Evolutionary conservation across 1,284 basidiomycete genomes (phyloP), one percentile per base, ranked within the genome.

Genomic region (Moesziomyces sp.): DNA sequence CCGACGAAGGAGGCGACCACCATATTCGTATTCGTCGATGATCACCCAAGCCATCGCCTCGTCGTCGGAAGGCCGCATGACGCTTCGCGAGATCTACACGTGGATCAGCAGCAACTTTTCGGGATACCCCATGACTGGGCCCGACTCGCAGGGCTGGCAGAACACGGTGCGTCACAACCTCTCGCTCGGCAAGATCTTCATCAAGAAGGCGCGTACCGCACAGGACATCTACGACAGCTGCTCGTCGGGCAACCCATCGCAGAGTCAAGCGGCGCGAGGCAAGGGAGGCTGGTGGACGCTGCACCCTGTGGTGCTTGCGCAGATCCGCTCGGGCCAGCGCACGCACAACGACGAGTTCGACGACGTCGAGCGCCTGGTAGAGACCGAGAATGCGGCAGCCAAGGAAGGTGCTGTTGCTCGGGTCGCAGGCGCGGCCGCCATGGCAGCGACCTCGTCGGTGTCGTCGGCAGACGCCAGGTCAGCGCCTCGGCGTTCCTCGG

Each of bases 121-220:
- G 16, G 60, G 75, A 18, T 81, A 81, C 46, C 69, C 73, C 8
- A 75, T 81, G 74, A 48, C 58, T 0, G 76, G 78, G 2, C 59
- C 72, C 9, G 78, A 80, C 40, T 68, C 71, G 58, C 74, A 78
- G 40, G 78, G 79, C 5, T 81, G 79, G 79, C 77, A 79, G 46
- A 81, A 81, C 51, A 79, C 77, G 7, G 79, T 81, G 47, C 71
- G 79, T 1, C 79, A 81, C 74, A 81, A 81, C 40, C 68, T 81
- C 8, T 76, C 73, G 43, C 64, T 81, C 10, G 79, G 78, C 49
- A 79, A 78, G 70, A 62, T 69, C 23, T 81, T 81, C 40, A 63
- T 78, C 55, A 81, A 79, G 67, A 77, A 74, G 40, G 59, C 72
- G 21, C 52, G 77, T 3, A 74, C 77, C 2, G 60, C 76, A 18